These are phyloP conservation scores for Coniella vitis DNA, from an alignment of 2,329 filamentous ascomycete species.

Conservation along the genomic window DNA sequence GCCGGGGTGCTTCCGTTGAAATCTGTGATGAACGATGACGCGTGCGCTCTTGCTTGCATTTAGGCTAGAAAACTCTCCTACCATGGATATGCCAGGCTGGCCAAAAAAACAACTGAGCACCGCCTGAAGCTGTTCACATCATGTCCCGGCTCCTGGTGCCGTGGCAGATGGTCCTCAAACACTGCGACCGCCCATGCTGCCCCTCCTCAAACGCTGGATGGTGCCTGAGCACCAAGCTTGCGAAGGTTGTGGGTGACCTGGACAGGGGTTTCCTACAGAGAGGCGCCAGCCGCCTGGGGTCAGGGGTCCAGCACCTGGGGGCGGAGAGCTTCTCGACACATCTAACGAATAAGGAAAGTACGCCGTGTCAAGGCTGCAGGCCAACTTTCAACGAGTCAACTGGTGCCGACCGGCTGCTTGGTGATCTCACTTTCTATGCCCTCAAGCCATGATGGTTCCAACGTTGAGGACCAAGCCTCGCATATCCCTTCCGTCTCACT, in stretches of 20 bases:
- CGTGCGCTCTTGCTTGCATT: too few relatives aligned
- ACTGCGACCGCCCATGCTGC: constrained; percentile 5
- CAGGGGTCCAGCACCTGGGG: constrained; percentile 3
- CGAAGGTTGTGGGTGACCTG: background rate
- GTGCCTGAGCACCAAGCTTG: constrained; percentile 9
- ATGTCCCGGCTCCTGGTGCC: constrained; percentile 11
- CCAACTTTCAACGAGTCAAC: background rate
- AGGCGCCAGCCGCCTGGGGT: background rate
- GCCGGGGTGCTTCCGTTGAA: background rate
- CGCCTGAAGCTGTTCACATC: background rate
- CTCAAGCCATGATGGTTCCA: too few relatives aligned
- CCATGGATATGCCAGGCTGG: too few relatives aligned
- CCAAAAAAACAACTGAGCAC: too few relatives aligned
- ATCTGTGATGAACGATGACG: too few relatives aligned
- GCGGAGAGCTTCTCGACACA: too few relatives aligned
- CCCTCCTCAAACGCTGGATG: constrained; percentile 8
- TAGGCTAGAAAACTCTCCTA: too few relatives aligned
- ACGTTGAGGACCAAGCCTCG: too few relatives aligned
- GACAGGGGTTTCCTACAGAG: constrained; percentile 2
- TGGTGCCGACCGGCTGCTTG: too few relatives aligned
- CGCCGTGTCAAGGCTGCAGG: background rate
- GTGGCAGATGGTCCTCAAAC: constrained; percentile 11
- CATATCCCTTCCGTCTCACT: background rate
- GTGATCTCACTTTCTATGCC: too few relatives aligned
- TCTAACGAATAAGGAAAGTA: too few relatives aligned